Conservation (phyloP, 2,329 filamentous ascomycete species). For the Immersiporthe knoxdaviesiana region DNA sequence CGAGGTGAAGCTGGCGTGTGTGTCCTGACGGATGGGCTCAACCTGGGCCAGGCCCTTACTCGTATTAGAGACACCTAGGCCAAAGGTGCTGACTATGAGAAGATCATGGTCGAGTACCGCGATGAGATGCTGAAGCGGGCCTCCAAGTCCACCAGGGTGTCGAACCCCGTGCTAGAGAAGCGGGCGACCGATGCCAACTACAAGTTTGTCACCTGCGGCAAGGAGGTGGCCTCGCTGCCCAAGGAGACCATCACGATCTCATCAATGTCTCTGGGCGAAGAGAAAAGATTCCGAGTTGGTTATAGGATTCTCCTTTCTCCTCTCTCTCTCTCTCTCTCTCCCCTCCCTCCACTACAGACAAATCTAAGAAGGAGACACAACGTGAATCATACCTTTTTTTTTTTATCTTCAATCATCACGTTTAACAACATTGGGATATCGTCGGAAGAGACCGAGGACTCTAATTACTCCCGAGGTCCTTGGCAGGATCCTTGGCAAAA, state of each 20-base stretch:
- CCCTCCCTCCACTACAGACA: not conserved
- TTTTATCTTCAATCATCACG: too few relatives aligned
- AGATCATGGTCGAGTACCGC: constrained; percentile 13
- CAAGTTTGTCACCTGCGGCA: constrained; percentile 20
- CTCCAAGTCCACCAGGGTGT: constrained; percentile 12
- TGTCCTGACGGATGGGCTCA: constrained; percentile 45
- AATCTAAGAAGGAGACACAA: not conserved
- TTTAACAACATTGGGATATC: too few relatives aligned
- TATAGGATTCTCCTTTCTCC: too few relatives aligned
- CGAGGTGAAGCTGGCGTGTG: constrained; percentile 53
- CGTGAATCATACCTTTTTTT: too few relatives aligned
- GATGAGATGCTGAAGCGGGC: constrained; percentile 20
- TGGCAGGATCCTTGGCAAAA: not conserved
- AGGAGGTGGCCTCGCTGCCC: constrained; percentile 6
- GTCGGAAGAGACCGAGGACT: too few relatives aligned
- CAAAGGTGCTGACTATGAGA: constrained; percentile 2
- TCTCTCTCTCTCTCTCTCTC: too few relatives aligned
- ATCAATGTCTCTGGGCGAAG: not conserved
- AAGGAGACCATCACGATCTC: constrained; percentile 14
- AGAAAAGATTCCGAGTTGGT: too few relatives aligned
- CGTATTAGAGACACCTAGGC: constrained; percentile 8
- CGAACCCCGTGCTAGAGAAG: constrained; percentile 16
- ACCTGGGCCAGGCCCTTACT: constrained; percentile 26
- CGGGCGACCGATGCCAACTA: constrained; percentile 4
- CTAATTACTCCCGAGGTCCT: not conserved